These are phyloP conservation scores for Hyparrhenia diplandra DNA, from an alignment of 176 grass and related monocot genomes.

Conservation along the genomic window DNA sequence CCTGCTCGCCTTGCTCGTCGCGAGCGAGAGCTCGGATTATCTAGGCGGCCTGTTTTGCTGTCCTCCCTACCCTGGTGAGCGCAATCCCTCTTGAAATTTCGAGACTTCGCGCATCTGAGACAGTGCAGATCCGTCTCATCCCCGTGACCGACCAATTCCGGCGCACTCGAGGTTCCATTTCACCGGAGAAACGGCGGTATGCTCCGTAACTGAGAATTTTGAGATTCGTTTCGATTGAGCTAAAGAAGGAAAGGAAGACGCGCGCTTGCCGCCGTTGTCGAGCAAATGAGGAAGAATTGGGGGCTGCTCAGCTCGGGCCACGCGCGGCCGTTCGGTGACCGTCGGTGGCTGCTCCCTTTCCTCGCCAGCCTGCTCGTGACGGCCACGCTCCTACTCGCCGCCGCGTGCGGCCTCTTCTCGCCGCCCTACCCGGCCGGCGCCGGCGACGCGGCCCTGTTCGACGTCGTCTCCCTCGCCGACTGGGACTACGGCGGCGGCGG, in stretches of 20 bases:
- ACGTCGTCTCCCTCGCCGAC: constrained; percentile 48
- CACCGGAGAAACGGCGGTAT: too few relatives aligned
- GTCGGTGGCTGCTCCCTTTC: constrained; percentile 88
- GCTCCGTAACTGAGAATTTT: not conserved
- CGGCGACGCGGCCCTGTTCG: constrained; percentile 46
- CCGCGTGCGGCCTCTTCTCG: constrained; percentile 63
- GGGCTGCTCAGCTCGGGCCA: constrained; percentile 36
- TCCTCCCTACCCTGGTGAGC: not conserved
- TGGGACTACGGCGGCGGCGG: constrained; percentile 33
- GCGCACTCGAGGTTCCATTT: not conserved
- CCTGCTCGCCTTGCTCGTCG: not conserved
- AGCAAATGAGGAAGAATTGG: constrained; percentile 68
- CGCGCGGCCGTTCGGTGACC: constrained; percentile 59
- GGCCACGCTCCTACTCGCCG: constrained; percentile 60
- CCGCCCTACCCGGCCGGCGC: constrained; percentile 17
- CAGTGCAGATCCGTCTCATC: not conserved
- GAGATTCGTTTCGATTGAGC: not conserved
- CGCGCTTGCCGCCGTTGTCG: not conserved
- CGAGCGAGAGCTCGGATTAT: not conserved
- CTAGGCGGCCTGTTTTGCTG: not conserved
- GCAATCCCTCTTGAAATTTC: not conserved
- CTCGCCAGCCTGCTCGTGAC: constrained; percentile 67
- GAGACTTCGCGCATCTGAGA: not conserved
- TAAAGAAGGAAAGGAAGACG: not conserved
- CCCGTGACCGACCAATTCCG: not conserved